A percentile compares a stretch with the other conserved stretches of the same genome.
phyloP scores from a whole-genome alignment of 108 stramenopile genomes.

The Cyclotella sp. region DNA sequence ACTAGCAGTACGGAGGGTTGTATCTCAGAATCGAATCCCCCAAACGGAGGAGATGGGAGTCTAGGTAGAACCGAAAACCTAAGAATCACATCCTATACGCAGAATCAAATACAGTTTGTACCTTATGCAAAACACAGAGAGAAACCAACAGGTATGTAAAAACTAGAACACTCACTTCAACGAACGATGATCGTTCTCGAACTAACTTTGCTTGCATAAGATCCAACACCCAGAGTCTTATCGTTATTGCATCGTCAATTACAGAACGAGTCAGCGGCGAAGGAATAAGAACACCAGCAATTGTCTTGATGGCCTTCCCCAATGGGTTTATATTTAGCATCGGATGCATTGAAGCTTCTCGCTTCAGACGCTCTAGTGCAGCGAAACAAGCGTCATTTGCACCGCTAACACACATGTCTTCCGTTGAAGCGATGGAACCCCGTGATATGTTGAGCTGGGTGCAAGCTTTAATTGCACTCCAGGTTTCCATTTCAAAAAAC shows the following conservation, averaged over 20 bases:
- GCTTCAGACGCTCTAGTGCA: constrained; percentile 48
- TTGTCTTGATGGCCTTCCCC: constrained; percentile 24
- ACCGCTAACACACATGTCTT: background rate
- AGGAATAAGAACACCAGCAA: constrained; percentile 15
- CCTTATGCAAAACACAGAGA: constrained; percentile 5
- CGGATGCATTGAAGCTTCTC: constrained; percentile 25
- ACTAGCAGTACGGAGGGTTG: constrained; percentile 34
- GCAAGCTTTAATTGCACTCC: constrained; percentile 49
- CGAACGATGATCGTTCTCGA: constrained; percentile 61
- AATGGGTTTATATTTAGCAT: constrained; percentile 67
- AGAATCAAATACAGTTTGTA: constrained; percentile 1
- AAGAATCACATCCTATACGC: constrained; percentile 29
- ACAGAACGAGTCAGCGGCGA: constrained; percentile 55
- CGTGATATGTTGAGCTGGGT: constrained; percentile 28
- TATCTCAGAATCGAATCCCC: constrained; percentile 20
- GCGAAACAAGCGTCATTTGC: constrained; percentile 50
- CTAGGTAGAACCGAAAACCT: constrained; percentile 39
- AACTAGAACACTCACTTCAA: constrained; percentile 44
- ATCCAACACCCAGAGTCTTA: constrained; percentile 69
- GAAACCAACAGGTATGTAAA: background rate
- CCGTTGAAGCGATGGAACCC: constrained; percentile 10
- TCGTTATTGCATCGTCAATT: constrained; percentile 59
- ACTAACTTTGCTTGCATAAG: constrained; percentile 52
- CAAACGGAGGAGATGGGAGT: constrained; percentile 39
- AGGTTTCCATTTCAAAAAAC: constrained; percentile 55